Evolutionary conservation across 768 basidiomycete species (phyloP), one percentile per base, ranked within the genome.

Genomic region (Pleurotus djamor): DNA sequence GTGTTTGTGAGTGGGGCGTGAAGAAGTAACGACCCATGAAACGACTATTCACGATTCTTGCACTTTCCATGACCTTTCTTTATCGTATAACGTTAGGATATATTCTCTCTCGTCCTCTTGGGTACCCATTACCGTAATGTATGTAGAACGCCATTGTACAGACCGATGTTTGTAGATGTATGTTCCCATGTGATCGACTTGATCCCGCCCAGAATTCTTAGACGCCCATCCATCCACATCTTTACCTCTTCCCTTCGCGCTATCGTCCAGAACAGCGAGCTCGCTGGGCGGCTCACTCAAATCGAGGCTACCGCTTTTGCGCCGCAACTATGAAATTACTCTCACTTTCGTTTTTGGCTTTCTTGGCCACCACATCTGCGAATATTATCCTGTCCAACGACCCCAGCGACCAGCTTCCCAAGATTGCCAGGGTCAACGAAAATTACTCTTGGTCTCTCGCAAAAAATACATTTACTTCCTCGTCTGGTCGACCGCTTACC

Each of bases 391-490:
- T 94, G 47, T 67, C 76, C 50, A 82, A 83, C 68, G 84, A 91
- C 33, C 75, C 93, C 43, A 78, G 84, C 61, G 76, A 77, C 35
- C 96, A 98, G 73, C 82, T 86, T 47, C 94, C 95, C 16, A 79
- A 80, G 45, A 83, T 97, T 61, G 94, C 92, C 17, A 86, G 92
- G 60, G 72, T 87, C 41, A 76, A 77, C 67, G 64, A 82, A 57
- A 75, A 78, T 47, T 98, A 83, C 70, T 76, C 79, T 49, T 98
- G 92, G 88, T 71, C 85, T 12, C 79, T 92, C 65, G 82, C 88
- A 62, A 66, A 76, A 3, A 67, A 72, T 51, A 94, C 94, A 0
- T 96, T 96, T 72, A 67, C 71, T 34, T 81, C 82, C 7, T 64
- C 74, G 35, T 69, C 72, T 62, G 82, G 76, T 60, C 9, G 17